Percentiles rank a stretch among this genome's conserved stretches.
Evolutionary conservation across 768 basidiomycete species (phyloP).

Genomic region (Hericium rajendrae): DNA sequence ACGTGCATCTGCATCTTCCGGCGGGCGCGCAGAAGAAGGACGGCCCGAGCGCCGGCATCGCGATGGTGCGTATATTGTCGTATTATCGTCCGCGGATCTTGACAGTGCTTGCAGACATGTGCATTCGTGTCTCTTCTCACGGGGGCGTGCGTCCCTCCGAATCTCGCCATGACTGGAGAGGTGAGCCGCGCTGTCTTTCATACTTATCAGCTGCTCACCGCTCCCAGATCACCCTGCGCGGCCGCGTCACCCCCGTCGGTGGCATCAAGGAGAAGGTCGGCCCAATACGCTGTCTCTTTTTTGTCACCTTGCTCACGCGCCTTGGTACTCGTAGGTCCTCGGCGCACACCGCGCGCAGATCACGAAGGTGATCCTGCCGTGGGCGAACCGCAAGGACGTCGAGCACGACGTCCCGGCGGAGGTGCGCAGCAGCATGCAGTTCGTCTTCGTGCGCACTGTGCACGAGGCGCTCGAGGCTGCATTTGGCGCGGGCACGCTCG

Average conservation of each 20-base stretch:
- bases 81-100: neutral
- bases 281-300: too few relatives aligned
- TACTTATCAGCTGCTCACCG: neutral
- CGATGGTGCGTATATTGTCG: slow-evolving; percentile 47
- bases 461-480: slow-evolving; percentile 76
- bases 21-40: slow-evolving; percentile 91
- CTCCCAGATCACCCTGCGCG: slow-evolving; percentile 66
- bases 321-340: too few relatives aligned
- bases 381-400: slow-evolving; percentile 80
- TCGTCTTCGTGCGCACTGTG: slow-evolving; percentile 73
- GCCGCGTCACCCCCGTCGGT: slow-evolving; percentile 75
- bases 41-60: slow-evolving; percentile 84
- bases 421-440: slow-evolving; percentile 65
- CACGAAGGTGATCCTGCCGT: slow-evolving; percentile 75
- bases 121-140: slow-evolving; percentile 82
- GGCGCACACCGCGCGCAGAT: slow-evolving; percentile 85
- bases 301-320: too few relatives aligned
- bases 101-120: slow-evolving; percentile 42
- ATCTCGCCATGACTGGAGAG: slow-evolving; percentile 88
- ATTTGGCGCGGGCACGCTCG: slow-evolving; percentile 61
- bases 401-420: slow-evolving; percentile 75
- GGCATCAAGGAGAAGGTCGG: slow-evolving; percentile 91
- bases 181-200: slow-evolving; percentile 21
- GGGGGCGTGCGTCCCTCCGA: slow-evolving; percentile 59
- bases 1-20: slow-evolving; percentile 84